Conservation (phyloP, 257 asterid genomes). For the Solanum pinnatisectum region DNA sequence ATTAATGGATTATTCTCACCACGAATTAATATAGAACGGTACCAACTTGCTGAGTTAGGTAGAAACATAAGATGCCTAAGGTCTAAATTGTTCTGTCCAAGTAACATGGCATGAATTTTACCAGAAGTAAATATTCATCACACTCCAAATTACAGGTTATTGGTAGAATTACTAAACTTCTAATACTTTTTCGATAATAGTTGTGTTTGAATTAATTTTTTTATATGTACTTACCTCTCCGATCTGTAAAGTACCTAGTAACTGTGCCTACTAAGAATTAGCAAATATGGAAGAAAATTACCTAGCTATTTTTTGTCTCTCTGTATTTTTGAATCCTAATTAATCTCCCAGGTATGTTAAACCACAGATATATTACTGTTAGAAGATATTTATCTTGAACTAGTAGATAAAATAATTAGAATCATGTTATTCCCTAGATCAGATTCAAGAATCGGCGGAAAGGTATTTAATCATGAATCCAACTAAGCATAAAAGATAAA, state of each 20-base stretch:
- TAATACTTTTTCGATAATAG: not conserved
- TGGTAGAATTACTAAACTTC: not conserved
- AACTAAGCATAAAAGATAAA: not conserved
- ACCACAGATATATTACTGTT: not conserved
- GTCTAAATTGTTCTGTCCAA: not conserved
- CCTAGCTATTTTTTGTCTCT: not conserved
- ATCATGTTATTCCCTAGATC: not conserved
- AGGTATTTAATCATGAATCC: not conserved
- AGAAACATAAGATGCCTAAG: constrained; percentile 9
- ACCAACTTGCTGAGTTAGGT: not conserved
- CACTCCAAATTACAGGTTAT: not conserved
- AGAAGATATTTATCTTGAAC: not conserved
- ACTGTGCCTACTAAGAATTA: not conserved
- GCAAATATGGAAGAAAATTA: not conserved
- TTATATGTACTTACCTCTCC: not conserved
- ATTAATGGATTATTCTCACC: not conserved
- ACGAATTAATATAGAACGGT: not conserved
- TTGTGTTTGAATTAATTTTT: not conserved
- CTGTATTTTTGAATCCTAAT: not conserved
- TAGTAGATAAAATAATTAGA: not conserved
- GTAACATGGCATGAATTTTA: not conserved
- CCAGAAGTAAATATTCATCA: not conserved
- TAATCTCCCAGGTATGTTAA: not conserved
- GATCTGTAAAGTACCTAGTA: not conserved
- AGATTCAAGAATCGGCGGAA: not conserved